Evolutionary conservation across 371 early-diverging fungal genomes (phyloP), one percentile per base, ranked within the genome.

Genomic region (Actinomortierella ambigua): DNA sequence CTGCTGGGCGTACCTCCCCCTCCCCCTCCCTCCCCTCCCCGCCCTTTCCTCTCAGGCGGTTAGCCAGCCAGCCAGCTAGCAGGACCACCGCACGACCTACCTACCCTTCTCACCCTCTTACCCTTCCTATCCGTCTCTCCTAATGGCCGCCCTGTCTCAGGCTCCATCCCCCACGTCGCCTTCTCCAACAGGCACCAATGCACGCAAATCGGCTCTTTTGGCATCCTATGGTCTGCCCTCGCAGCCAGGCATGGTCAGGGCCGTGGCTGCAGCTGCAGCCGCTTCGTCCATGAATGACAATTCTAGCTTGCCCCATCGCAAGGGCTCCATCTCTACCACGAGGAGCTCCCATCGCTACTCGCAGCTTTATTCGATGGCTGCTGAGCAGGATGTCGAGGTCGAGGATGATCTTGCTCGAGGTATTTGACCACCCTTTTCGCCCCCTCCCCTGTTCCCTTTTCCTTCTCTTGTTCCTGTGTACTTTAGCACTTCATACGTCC

Each of bases 381-480:
- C 95, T 27, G 96, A 95, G 75, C 93, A 95, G 73, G 97, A 95
- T 69, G 87, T 87, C 18, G 95, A 95, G 69, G 93, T 96, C 14
- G 93, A 95, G 68, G 97, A 96, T 78, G 97, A 95, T 61, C 86
- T 96, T 34, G 92, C 95, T 7, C 80, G 81, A 69, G 88, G 88
- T 88, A 79, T n/a, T 61, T 41, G 55, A 48, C 41, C 3, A 42
- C 41, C 28, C 22, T 18, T 41, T 26, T n/a, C 8, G 4, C 11
- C 46, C 17, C 46, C 17, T 5, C 17, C 46, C 17, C 46, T 20
- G 46, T 20, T 15, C 17, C 22, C 46, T n/a, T 11, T 18, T 34
- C 13, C 46, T 20, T 20, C 34, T 8, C 43, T 50, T 20, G 4
- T 29, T 49, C 29, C 51, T n/a, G n/a, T n/a, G n/a, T n/a, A n/a